phyloP scores from a whole-genome alignment of 2,329 filamentous ascomycete species.

The Hyphodiscus sp. region DNA sequence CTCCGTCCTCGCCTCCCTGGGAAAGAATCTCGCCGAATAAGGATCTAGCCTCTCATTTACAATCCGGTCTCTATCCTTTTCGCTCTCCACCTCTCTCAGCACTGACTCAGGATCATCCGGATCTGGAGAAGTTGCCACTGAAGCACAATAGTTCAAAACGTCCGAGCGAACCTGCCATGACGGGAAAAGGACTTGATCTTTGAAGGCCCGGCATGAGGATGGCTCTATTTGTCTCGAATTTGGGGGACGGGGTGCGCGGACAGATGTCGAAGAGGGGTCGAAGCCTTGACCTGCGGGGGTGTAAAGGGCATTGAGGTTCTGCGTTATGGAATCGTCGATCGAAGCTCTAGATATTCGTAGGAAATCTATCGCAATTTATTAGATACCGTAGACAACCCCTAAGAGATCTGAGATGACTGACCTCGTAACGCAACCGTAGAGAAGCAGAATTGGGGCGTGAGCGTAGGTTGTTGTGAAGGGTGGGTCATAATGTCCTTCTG shows the following conservation, averaged over 20 bases:
- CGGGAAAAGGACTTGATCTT: constrained; percentile 73
- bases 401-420: constrained; percentile 29
- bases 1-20: constrained; percentile 73
- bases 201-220: constrained; percentile 63
- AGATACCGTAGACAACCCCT: neutral
- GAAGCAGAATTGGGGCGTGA: constrained; percentile 75
- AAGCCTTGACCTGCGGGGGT: constrained; percentile 69
- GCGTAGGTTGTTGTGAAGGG: constrained; percentile 35
- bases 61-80: constrained; percentile 62
- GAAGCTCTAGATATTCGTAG: constrained; percentile 75
- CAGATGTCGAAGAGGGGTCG: constrained; percentile 70
- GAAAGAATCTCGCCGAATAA: constrained; percentile 79
- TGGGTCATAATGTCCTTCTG: constrained; percentile 25
- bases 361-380: constrained; percentile 58
- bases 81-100: constrained; percentile 62
- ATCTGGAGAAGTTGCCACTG: constrained; percentile 81
- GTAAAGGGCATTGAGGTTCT: constrained; percentile 84
- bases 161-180: constrained; percentile 80
- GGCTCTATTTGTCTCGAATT: constrained; percentile 49
- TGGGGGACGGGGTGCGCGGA: constrained; percentile 46
- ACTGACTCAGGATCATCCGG: constrained; percentile 76
- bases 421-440: constrained; percentile 63
- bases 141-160: constrained; percentile 81
- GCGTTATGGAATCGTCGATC: constrained; percentile 88
- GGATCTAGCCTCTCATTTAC: constrained; percentile 89